Base-by-base conservation (phyloP, 176 grass and related monocot species). In the Carex cristatella region DNA sequence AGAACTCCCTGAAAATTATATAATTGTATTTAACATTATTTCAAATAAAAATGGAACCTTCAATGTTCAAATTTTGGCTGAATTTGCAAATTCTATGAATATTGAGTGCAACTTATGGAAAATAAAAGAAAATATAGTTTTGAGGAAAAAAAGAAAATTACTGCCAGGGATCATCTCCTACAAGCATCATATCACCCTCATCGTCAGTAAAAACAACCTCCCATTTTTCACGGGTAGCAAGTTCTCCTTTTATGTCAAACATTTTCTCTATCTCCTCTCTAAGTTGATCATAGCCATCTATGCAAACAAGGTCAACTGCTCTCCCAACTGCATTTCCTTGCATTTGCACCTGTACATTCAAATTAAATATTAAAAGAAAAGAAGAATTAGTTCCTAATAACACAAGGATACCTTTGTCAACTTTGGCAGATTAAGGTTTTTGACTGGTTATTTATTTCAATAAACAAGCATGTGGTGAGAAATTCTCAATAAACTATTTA, bases 291-390 rank as follows among this genome's bases (percentile, higher is more conserved):
- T 93, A 97, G 5, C 92, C 92, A 71, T 87, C 86, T 53, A 97
- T 35, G 74, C 65, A 86, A 61, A 84, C 85, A 11, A 97, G 75
- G 87, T 94, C 94, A 8, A 97, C 84, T 59, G 92, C 94, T 90
- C 92, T 89, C 33, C 92, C 90, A 18, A 94, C 88, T 49, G 84
- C 90, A 85, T 89, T 88, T 82, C 92, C 94, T 90, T 94, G 89
- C 91, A 97, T 97, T 92, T 94, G 92, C 75, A 97, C 94, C 92
- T 97, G 85, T 68, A 86, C 37, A 79, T 58, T 58, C 51, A 79
- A 57, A 75, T 54, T 53, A 13, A 3, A 60, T 66, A 61, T 81
- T 19, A 31, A 80, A 54, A 33, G 32, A 23, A 82, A 4, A 18
- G 30, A 18, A 30, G 4, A 68, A 35, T 68, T 83, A 83, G 11